Evolutionary conservation across 768 basidiomycete genomes (phyloP).

Genomic region (Butyriboletus loyo): DNA sequence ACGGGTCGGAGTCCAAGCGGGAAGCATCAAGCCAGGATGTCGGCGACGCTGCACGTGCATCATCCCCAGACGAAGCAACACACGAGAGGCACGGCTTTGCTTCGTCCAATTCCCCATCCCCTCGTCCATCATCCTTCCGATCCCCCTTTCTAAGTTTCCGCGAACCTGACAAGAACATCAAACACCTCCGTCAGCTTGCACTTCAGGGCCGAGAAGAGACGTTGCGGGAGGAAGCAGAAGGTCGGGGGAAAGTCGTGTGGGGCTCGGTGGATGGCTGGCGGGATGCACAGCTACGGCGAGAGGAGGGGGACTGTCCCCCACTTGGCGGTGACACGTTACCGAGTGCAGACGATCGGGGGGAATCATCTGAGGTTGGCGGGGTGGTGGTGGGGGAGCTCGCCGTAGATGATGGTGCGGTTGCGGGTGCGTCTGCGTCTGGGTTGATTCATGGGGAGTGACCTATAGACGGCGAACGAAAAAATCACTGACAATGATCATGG

Average conservation of each 20-base stretch:
- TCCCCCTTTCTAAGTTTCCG: constrained; percentile 32
- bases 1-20: neutral
- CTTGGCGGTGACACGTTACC: constrained; percentile 9
- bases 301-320: neutral
- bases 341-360: neutral
- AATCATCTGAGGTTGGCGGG: neutral
- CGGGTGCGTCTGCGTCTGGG: neutral
- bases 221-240: constrained; percentile 37
- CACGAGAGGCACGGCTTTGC: neutral
- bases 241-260: constrained; percentile 47
- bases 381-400: neutral
- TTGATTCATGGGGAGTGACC: neutral
- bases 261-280: constrained; percentile 13
- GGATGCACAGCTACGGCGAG: neutral
- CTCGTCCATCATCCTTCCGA: constrained; percentile 7
- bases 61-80: neutral
- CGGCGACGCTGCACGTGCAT: neutral
- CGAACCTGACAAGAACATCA: constrained; percentile 33
- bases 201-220: constrained; percentile 43
- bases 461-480: neutral
- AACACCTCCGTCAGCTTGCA: constrained; percentile 45
- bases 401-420: neutral
- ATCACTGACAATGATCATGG: neutral
- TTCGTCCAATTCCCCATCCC: neutral
- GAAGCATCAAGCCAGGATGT: neutral